These are phyloP conservation scores for Golubevia pallescens DNA, from an alignment of 1,284 basidiomycete species.

Conservation along the genomic window DNA sequence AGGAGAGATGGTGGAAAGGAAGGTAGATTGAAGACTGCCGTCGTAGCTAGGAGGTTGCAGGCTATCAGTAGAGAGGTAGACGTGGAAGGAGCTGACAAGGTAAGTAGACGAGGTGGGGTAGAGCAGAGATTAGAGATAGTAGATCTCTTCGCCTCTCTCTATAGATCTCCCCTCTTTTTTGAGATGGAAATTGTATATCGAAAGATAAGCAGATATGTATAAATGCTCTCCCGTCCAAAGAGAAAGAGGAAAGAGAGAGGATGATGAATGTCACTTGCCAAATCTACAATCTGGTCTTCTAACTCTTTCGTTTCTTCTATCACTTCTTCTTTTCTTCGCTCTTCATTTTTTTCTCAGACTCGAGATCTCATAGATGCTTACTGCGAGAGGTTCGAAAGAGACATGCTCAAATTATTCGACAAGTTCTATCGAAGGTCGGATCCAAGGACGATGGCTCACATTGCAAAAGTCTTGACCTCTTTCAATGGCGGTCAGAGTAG, in stretches of 20 bases:
- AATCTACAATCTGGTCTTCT: no score
- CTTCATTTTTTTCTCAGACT: slow-evolving; percentile 20
- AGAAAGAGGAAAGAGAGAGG: no score
- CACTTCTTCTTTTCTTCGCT: no score
- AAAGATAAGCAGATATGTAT: no score
- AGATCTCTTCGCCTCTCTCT: not conserved
- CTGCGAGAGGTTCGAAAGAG: slow-evolving; percentile 62
- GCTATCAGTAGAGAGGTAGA: slow-evolving; percentile 62
- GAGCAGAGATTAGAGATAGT: no score
- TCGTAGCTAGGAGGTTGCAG: slow-evolving; percentile 53
- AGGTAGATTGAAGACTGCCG: slow-evolving; percentile 55
- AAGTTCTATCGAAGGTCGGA: slow-evolving; percentile 58
- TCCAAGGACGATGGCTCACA: slow-evolving; percentile 62
- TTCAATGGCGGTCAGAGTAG: slow-evolving; percentile 60
- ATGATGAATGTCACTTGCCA: no score
- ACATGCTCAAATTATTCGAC: slow-evolving; percentile 64
- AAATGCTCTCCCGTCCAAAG: no score
- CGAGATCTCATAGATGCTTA: slow-evolving; percentile 59
- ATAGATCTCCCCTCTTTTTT: not conserved
- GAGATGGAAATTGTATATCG: no score
- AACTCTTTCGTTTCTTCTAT: no score
- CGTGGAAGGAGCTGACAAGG: slow-evolving; percentile 41
- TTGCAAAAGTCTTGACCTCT: slow-evolving; percentile 58
- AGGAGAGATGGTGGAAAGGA: slow-evolving; percentile 58
- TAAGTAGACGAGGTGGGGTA: not conserved